Evolutionary conservation across 2,329 filamentous ascomycete genomes (phyloP), one percentile per base, ranked within the genome.

Genomic region (Phyllosticta citrichinensis): DNA sequence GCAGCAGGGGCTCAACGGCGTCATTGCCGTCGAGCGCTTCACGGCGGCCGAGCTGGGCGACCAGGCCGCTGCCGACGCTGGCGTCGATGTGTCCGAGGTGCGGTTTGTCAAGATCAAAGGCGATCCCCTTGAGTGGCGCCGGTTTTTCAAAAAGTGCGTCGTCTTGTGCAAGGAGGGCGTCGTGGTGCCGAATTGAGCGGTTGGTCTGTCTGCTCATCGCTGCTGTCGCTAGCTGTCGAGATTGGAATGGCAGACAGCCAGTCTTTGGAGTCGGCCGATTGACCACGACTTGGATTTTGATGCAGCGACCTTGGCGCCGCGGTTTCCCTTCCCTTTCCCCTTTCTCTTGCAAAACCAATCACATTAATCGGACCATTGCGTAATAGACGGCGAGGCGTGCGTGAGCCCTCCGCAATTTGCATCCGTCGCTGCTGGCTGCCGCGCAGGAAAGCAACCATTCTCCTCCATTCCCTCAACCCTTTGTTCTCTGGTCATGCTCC

Each of bases 111-210:
- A 99, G 77, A 82, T 89, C 59, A 97, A 96, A 77, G 94, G 94
- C 5, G 94, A 99, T 77, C 94, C 94, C 5, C 76, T 99, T 56
- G 93, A 97, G 77, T 99, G 95, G 94, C 84, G 94, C 63, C 81
- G 94, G 35, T 91, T 99, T 72, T 99, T 99, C 80, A 99, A 99
- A 77, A 92, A 91, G 74, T 83, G 97, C n/a, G 89, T 89, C 30
- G 80, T 95, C 64, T 79, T 93, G 63, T 95, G 92, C 76, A 89
- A 89, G 70, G 91, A 96, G 70, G 91, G 85, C 9, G 87, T 97
- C 53, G 89, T 76, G 64, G 52, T 59, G 52, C 60, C 60, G 11
- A 22, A 47, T 17, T 61, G 27, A 56, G 10, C 27, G 27, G 9
- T 20, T 10, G 14, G 50, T 2, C 17, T 19, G 17, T 8, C 50